A percentile compares a stretch with the other conserved stretches of the same genome.
phyloP scores from a whole-genome alignment of 2,329 filamentous ascomycete genomes.

The Bimuria novae-zelandiae region DNA sequence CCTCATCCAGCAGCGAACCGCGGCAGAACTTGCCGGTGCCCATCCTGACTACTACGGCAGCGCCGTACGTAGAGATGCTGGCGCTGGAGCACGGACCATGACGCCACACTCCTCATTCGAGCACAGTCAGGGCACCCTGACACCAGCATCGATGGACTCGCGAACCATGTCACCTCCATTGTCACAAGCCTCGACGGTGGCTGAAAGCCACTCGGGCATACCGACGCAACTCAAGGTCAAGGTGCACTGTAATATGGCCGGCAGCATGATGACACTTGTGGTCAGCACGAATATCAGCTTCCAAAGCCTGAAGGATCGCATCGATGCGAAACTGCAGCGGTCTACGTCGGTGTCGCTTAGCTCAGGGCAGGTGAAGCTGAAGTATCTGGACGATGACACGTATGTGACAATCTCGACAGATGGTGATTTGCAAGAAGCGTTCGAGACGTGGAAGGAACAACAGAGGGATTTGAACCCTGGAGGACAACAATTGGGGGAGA shows the following conservation, averaged over 20 bases:
- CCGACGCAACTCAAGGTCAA: slow-evolving; percentile 91
- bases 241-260: slow-evolving; percentile 77
- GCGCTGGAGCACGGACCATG: slow-evolving; percentile 38
- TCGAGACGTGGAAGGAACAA: slow-evolving; percentile 89
- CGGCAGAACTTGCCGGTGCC: slow-evolving; percentile 36
- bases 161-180: slow-evolving; percentile 46
- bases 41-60: slow-evolving; percentile 50
- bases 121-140: slow-evolving; percentile 39
- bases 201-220: slow-evolving; percentile 44
- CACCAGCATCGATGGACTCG: slow-evolving; percentile 45
- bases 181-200: slow-evolving; percentile 20
- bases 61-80: slow-evolving; percentile 37
- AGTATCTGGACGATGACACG: slow-evolving; percentile 91
- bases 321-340: slow-evolving; percentile 90
- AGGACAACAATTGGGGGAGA: slow-evolving; percentile 79
- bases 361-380: slow-evolving; percentile 80
- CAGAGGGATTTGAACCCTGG: slow-evolving; percentile 63
- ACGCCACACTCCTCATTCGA: slow-evolving; percentile 48
- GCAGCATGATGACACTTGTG: slow-evolving; percentile 92
- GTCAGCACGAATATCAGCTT: slow-evolving; percentile 95
- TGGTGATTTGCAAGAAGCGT: slow-evolving; percentile 94
- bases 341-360: slow-evolving; percentile 85
- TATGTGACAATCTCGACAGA: slow-evolving; percentile 93
- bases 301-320: slow-evolving; percentile 89
- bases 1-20: slow-evolving; percentile 46